phyloP scores from a whole-genome alignment of 345 rosid species.

The Ceriops tagal region DNA sequence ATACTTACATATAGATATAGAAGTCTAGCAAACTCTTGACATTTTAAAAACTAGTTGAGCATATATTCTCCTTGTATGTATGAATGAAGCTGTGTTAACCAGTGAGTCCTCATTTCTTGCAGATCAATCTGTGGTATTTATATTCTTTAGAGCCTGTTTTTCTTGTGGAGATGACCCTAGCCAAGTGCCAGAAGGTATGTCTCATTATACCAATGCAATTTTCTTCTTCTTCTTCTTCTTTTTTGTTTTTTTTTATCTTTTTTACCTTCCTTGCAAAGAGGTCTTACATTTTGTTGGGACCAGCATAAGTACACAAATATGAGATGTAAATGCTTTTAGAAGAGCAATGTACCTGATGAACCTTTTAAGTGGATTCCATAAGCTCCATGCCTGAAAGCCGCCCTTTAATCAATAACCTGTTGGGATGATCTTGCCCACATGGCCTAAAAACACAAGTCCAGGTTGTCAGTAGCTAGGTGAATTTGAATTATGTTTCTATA shows the following conservation, averaged over 20 bases:
- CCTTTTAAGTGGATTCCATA: no score
- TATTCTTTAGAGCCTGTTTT: slow-evolving; percentile 67
- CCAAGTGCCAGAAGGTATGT: slow-evolving; percentile 71
- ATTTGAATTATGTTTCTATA: no score
- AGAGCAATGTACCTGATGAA: no score
- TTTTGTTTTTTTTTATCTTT: no score
- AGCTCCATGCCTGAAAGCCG: no score
- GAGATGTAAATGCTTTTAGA: background rate
- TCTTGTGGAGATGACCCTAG: slow-evolving; percentile 78
- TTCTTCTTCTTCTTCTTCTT: background rate
- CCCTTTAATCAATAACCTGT: no score
- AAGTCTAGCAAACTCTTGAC: background rate
- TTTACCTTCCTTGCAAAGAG: background rate
- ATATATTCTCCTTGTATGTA: background rate
- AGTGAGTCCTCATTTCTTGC: slow-evolving; percentile 12
- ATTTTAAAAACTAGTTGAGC: background rate
- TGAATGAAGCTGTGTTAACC: background rate
- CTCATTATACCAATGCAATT: background rate
- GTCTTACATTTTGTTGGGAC: background rate
- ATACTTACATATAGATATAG: background rate
- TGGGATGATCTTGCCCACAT: no score
- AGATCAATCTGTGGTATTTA: slow-evolving; percentile 52
- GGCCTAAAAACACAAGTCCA: no score
- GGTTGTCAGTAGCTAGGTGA: no score
- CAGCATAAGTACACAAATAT: background rate